Percentiles rank a stretch among this genome's conserved stretches.
These are phyloP conservation scores for Chlamydomonas eustigma DNA, from an alignment of 139 green algal genomes.

Conservation along the genomic window DNA sequence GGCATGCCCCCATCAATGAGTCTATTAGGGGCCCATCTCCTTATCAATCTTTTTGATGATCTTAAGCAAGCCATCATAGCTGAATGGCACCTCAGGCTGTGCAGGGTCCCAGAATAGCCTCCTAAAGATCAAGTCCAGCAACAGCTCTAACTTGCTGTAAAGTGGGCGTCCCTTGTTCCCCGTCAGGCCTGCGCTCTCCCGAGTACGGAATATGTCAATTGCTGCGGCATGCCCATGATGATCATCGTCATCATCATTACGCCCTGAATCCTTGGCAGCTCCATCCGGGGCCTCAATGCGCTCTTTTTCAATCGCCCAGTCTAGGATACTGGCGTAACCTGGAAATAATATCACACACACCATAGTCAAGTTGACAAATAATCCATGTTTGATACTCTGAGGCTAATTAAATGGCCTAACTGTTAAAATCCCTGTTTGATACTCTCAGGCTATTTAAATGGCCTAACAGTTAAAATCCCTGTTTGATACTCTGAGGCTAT, in stretches of 20 bases:
- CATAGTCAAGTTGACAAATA: no score
- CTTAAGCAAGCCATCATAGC: constrained; percentile 55
- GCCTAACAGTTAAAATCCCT: no score
- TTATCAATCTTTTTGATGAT: constrained; percentile 75
- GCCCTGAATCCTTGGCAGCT: background rate
- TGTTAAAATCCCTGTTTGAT: no score
- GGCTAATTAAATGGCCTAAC: no score
- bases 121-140: constrained; percentile 71
- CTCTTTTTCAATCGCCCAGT: constrained; percentile 64
- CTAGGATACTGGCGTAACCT: constrained; percentile 59
- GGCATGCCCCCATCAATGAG: background rate
- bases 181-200: constrained; percentile 8
- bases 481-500: no score
- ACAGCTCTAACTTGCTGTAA: constrained; percentile 63
- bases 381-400: no score
- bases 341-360: no score
- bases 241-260: background rate
- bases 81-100: constrained; percentile 55
- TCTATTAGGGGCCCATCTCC: constrained; percentile 57
- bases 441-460: no score
- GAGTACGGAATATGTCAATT: background rate
- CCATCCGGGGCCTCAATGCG: constrained; percentile 23
- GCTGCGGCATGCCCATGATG: background rate
- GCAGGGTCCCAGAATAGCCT: constrained; percentile 58
- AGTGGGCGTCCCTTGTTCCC: background rate